Conservation (phyloP, 495 filamentous ascomycete species). For the Oleoguttula mirabilis region DNA sequence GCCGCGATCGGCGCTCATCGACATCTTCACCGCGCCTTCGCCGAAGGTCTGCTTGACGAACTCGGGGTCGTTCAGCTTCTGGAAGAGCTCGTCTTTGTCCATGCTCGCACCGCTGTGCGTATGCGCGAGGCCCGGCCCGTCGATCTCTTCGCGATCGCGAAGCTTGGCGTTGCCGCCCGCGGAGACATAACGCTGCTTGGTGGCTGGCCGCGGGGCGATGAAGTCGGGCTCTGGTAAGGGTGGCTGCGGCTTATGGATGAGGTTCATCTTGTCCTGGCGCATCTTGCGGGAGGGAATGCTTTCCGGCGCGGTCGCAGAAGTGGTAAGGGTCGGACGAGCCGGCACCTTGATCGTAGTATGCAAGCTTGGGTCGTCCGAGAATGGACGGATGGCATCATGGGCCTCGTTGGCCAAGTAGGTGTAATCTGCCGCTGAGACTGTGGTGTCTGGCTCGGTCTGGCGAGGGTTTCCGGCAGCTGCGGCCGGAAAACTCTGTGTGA, state of each 20-base stretch:
- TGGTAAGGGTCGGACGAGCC: background rate
- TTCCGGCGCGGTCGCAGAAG: background rate
- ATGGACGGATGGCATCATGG: conserved; percentile 1
- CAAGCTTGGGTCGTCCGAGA: background rate
- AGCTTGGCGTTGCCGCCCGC: conserved; percentile 19
- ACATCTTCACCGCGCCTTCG: conserved; percentile 1
- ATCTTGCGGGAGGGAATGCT: background rate
- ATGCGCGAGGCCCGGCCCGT: background rate
- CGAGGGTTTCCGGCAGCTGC: background rate
- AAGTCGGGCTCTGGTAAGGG: conserved; percentile 9
- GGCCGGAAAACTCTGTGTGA: no score
- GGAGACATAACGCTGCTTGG: conserved; percentile 19
- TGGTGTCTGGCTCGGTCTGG: background rate
- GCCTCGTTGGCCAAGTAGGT: conserved; percentile 3
- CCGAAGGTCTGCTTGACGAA: conserved; percentile 11
- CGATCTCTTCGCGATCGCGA: conserved; percentile 13
- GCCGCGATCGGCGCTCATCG: background rate
- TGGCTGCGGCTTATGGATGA: conserved; percentile 3
- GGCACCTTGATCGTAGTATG: background rate
- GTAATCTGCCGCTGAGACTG: conserved; percentile 1
- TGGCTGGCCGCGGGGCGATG: conserved; percentile 12
- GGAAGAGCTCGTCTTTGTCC: conserved; percentile 7
- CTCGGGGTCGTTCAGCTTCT: conserved; percentile 6
- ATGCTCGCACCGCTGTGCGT: background rate
- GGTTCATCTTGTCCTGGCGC: no score